Percentiles rank a stretch among this genome's conserved stretches.
Conservation (phyloP, 129 eudicot species). For the Flaveria bidentis region DNA sequence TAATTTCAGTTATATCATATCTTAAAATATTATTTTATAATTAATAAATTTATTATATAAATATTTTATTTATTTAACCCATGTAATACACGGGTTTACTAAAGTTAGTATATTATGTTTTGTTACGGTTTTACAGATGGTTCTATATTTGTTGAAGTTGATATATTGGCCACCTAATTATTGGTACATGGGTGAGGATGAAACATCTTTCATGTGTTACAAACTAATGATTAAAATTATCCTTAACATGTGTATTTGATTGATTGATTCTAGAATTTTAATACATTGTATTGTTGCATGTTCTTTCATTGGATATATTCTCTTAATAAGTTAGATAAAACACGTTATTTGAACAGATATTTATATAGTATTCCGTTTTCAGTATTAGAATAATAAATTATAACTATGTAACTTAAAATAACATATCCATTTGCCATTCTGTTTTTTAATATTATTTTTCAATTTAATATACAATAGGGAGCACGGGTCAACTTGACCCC, state of each 20-base stretch:
- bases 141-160: conserved; percentile 2
- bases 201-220: not conserved
- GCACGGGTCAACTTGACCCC: too few relatives aligned
- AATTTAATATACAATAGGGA: too few relatives aligned
- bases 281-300: not conserved
- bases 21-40: too few relatives aligned
- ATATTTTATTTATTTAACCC: too few relatives aligned
- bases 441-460: not conserved
- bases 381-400: too few relatives aligned
- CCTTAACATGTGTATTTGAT: not conserved
- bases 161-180: not conserved
- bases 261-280: not conserved
- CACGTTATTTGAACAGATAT: too few relatives aligned
- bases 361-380: too few relatives aligned
- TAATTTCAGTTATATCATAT: too few relatives aligned
- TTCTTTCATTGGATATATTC: not conserved
- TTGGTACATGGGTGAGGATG: not conserved
- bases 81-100: too few relatives aligned
- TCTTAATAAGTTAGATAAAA: too few relatives aligned
- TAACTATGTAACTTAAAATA: too few relatives aligned
- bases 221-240: not conserved
- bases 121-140: not conserved
- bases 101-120: not conserved
- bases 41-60: too few relatives aligned
- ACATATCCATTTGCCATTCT: not conserved